phyloP scores from a whole-genome alignment of 495 filamentous ascomycete genomes.

The Corynascus novoguineensis region DNA sequence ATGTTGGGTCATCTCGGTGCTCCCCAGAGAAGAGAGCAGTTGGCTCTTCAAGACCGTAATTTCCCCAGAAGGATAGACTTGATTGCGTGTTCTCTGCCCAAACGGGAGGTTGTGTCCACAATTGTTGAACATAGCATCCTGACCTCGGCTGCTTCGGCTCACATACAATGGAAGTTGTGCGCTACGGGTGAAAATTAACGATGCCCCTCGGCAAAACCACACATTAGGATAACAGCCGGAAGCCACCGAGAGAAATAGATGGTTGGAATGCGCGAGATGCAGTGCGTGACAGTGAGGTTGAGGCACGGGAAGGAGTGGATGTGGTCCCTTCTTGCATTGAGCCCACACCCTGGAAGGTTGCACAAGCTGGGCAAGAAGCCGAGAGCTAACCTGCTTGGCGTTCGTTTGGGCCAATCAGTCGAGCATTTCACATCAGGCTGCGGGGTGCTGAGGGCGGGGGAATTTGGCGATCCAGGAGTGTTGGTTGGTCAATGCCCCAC shows the following conservation, averaged over 20 bases:
- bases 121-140: no score
- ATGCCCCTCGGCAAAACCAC: no score
- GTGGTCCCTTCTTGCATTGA: not conserved
- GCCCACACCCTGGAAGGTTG: not conserved
- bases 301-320: not conserved
- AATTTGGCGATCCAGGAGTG: not conserved
- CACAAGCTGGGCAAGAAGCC: not conserved
- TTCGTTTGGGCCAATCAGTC: not conserved
- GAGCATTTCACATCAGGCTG: not conserved
- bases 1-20: no score
- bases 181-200: no score
- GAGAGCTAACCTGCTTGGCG: constrained; percentile 1
- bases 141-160: no score
- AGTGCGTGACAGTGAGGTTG: not conserved
- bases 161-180: no score
- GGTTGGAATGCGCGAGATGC: not conserved
- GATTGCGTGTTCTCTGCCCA: no score
- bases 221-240: no score
- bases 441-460: not conserved
- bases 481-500: constrained; percentile 7
- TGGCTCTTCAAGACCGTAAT: no score
- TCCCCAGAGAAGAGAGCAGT: no score
- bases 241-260: not conserved
- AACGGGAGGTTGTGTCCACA: no score
- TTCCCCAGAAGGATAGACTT: no score